Evolutionary conservation across 2,329 filamentous ascomycete genomes (phyloP).

Genomic region (Cercospora nicotianae): DNA sequence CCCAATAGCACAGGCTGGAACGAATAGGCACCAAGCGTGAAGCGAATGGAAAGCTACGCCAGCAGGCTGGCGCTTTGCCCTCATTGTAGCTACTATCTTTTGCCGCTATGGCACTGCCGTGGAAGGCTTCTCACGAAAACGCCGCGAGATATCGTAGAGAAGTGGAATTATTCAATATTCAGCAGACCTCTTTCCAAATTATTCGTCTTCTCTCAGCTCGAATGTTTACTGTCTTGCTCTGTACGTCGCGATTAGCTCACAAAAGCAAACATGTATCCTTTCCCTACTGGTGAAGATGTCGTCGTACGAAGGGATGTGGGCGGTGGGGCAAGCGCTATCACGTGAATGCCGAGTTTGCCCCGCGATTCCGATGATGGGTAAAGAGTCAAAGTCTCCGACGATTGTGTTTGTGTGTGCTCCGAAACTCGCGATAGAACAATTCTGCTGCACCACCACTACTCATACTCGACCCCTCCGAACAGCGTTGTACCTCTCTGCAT

Average conservation of each 20-base stretch:
- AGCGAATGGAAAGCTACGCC: neutral
- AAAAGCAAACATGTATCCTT: neutral
- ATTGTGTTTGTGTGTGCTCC: neutral
- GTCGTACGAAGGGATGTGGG: neutral
- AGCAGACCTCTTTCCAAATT: neutral
- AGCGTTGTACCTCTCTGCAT: neutral
- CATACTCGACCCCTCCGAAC: neutral
- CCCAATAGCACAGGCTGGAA: neutral
- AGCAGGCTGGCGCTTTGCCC: neutral
- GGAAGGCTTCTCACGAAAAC: neutral
- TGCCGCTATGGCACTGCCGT: neutral
- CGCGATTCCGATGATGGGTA: neutral
- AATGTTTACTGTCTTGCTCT: neutral
- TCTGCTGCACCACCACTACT: neutral
- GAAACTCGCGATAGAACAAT: neutral
- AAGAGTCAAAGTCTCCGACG: neutral
- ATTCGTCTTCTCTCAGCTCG: neutral
- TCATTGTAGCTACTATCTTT: neutral
- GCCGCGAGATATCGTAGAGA: neutral
- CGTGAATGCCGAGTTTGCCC: neutral
- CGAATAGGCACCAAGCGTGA: neutral
- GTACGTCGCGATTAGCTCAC: neutral
- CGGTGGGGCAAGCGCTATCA: neutral
- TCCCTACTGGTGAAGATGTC: neutral
- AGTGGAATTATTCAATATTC: neutral